Percentiles rank a stretch among this genome's conserved stretches.
phyloP scores from a whole-genome alignment of 1,284 basidiomycete genomes.

The Tilletia caries region DNA sequence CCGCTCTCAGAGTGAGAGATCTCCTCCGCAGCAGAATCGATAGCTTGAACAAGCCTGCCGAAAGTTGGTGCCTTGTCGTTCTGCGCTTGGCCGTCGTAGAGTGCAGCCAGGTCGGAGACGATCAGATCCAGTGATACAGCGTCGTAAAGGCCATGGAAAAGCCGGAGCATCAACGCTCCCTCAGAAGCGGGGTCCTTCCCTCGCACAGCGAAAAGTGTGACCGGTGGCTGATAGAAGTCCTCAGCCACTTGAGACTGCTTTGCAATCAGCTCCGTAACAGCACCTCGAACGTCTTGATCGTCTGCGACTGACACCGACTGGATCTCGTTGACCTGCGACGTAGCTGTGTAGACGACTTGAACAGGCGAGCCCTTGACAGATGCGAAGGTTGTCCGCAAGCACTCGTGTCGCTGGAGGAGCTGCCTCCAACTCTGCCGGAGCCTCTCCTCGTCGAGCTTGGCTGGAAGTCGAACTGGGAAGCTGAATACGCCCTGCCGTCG shows the following conservation, averaged over 20 bases:
- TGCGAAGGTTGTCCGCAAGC: slow-evolving; percentile 39
- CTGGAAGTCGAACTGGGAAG: slow-evolving; percentile 31
- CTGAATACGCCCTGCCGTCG: slow-evolving; percentile 29
- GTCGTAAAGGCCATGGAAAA: slow-evolving; percentile 50
- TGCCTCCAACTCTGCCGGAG: slow-evolving; percentile 29
- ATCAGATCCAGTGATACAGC: slow-evolving; percentile 42
- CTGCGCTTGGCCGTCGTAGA: slow-evolving; percentile 23
- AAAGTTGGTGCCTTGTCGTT: not conserved
- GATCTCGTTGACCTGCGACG: not conserved
- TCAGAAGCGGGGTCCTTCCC: slow-evolving; percentile 18
- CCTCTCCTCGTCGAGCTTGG: slow-evolving; percentile 8
- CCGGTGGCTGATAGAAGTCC: not conserved
- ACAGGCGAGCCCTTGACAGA: slow-evolving; percentile 18
- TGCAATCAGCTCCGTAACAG: not conserved
- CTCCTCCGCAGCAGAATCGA: not conserved
- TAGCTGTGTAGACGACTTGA: slow-evolving; percentile 27
- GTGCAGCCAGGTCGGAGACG: slow-evolving; percentile 29
- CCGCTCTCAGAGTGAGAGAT: no score
- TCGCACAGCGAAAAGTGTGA: slow-evolving; percentile 3
- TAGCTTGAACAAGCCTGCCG: not conserved
- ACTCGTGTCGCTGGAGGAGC: slow-evolving; percentile 31
- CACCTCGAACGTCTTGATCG: slow-evolving; percentile 17
- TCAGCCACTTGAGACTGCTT: not conserved
- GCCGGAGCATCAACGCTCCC: slow-evolving; percentile 31
- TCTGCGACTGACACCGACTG: slow-evolving; percentile 16